Evolutionary conservation across 768 basidiomycete genomes (phyloP), one percentile per base, ranked within the genome.

Genomic region (Suillus paluster): DNA sequence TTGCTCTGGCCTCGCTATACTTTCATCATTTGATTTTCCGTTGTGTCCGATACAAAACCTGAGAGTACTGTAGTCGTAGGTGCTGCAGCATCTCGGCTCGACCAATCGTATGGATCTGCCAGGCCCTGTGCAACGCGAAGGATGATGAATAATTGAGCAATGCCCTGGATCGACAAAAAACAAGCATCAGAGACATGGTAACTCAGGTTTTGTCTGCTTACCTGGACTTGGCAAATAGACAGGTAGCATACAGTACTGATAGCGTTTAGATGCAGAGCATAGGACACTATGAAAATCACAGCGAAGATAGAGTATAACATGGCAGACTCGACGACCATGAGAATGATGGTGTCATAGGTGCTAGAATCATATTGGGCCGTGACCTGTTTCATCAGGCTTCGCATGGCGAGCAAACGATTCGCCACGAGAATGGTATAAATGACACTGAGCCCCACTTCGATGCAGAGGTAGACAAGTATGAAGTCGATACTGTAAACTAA

Each of bases 241-340:
- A 48, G 25, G 8, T 21, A 23, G 21, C 44, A 45, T 45, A 45
- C 21, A 45, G 30, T 45, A 12, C 11, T 45, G 21, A 23, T 5
- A 21, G 21, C 23, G 4, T 69, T 45, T 5, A 62, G 67, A 44
- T 70, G 61, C 1, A 69, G n/a, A 1, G 69, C 71, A 52, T 70
- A 80, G 1, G 72, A 57, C 3, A 14, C 77, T 34, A 80, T 62
- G 61, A 77, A 79, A 21, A 77, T 50, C 19, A 79, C 39, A 12
- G 65, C 67, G 25, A 71, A 60, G 2, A 64, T 50, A 1, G 72
- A 57, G 56, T 76, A 77, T 14, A 73, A 55, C 0, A 70, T 63
- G 1, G 78, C 77, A 12, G 75, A 76, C 58, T 81, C 79, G 61
- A 80, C 61, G n/a, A 79, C 59, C 71, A 80, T 77, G 21, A 68